These are phyloP conservation scores for Paramyrothecium sp. DNA, from an alignment of 2,329 filamentous ascomycete genomes.

Conservation along the genomic window DNA sequence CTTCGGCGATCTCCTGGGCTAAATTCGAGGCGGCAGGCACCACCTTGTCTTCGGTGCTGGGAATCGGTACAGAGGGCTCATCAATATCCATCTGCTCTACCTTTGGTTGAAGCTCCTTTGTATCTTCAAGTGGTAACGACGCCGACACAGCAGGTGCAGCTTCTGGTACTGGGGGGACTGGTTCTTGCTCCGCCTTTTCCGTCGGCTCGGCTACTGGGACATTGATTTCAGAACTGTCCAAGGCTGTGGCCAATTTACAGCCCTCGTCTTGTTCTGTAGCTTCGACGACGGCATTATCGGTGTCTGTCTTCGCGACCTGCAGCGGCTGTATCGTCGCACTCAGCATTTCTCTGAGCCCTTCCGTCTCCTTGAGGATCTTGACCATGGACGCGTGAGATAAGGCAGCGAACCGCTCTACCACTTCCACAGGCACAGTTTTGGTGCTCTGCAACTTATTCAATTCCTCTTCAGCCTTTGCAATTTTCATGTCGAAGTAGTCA, in stretches of 20 bases:
- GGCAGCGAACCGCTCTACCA: slow-evolving; percentile 45
- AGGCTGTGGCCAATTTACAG: neutral
- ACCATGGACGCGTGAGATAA: slow-evolving; percentile 48
- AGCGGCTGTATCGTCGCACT: slow-evolving; percentile 14
- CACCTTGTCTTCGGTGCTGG: slow-evolving; percentile 6
- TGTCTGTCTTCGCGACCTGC: slow-evolving; percentile 5
- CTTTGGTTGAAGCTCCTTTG: slow-evolving; percentile 29
- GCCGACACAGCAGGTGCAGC: slow-evolving; percentile 10
- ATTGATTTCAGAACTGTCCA: neutral
- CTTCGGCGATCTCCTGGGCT: neutral
- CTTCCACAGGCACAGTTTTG: slow-evolving; percentile 33
- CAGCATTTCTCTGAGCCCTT: slow-evolving; percentile 42
- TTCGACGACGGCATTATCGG: slow-evolving; percentile 8
- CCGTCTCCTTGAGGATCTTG: slow-evolving; percentile 43
- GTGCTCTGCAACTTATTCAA: slow-evolving; percentile 44
- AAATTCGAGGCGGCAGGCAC: neutral
- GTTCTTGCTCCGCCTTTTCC: slow-evolving; percentile 5
- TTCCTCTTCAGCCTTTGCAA: slow-evolving; percentile 48
- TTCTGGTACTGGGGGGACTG: neutral
- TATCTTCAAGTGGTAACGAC: neutral
- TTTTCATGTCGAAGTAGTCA: slow-evolving; percentile 53
- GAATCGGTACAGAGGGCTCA: slow-evolving; percentile 9
- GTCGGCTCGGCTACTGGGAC: neutral
- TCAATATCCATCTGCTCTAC: slow-evolving; percentile 42
- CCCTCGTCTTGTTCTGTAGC: slow-evolving; percentile 18